phyloP scores from a whole-genome alignment of 2,329 filamentous ascomycete genomes.

The Fusarium sp. region DNA sequence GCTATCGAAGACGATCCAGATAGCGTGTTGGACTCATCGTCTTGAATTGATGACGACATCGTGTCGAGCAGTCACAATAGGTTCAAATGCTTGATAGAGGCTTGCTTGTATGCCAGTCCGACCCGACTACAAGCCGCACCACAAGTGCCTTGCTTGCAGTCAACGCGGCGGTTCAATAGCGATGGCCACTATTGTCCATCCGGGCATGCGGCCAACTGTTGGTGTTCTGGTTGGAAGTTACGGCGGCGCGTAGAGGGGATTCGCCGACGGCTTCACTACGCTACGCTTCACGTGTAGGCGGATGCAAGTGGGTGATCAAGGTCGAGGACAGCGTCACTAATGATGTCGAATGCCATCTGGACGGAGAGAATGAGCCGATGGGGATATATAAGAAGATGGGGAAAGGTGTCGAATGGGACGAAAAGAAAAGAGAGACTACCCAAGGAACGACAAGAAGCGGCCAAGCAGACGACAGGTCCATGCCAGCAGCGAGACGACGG shows the following conservation, averaged over 20 bases:
- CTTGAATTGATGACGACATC: constrained; percentile 36
- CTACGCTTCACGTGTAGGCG: constrained; percentile 25
- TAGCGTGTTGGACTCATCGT: constrained; percentile 28
- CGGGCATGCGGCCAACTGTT: constrained; percentile 25
- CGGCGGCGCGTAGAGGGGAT: constrained; percentile 1
- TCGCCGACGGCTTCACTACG: constrained; percentile 12
- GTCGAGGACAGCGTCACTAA: constrained; percentile 22
- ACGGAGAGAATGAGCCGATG: constrained; percentile 22
- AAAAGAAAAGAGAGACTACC: constrained; percentile 29
- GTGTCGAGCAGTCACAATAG: constrained; percentile 14
- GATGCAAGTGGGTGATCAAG: constrained; percentile 22
- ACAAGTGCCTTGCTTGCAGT: constrained; percentile 35
- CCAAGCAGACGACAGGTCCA: constrained; percentile 37
- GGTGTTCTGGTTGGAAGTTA: constrained; percentile 5
- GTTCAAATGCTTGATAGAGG: constrained; percentile 11
- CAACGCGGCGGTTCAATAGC: constrained; percentile 38
- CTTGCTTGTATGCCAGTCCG: constrained; percentile 25
- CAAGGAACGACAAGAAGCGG: constrained; percentile 35
- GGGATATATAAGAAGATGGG: constrained; percentile 27
- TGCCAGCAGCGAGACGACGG: constrained; percentile 38
- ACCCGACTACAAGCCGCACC: constrained; percentile 35
- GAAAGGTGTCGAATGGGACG: constrained; percentile 21
- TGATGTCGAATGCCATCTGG: constrained; percentile 32
- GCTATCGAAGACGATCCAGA: constrained; percentile 19
- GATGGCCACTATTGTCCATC: constrained; percentile 41